phyloP scores from a whole-genome alignment of 495 filamentous ascomycete species.

The Lepidopterella palustris region DNA sequence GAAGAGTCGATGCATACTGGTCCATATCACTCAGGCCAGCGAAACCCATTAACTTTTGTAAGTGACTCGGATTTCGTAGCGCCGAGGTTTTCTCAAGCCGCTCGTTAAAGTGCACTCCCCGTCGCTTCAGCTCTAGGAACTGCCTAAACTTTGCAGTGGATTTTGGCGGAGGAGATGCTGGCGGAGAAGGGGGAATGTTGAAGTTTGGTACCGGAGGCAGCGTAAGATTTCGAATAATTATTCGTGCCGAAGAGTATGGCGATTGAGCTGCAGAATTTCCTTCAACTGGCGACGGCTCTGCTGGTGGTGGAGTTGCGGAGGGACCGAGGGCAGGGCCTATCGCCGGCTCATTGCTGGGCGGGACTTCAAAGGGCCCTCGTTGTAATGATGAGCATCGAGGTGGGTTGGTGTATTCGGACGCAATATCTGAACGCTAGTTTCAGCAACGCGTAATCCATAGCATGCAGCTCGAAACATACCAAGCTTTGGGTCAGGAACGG shows the following conservation, averaged over 20 bases:
- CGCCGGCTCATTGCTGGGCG: not conserved
- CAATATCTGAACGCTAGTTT: not conserved
- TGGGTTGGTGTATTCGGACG: not conserved
- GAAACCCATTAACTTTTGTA: conserved; percentile 74
- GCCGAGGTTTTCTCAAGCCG: conserved; percentile 64
- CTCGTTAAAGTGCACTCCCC: conserved; percentile 86
- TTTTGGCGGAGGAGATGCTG: conserved; percentile 57
- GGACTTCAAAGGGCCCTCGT: not conserved
- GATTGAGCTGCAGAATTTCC: conserved; percentile 48
- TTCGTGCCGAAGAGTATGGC: conserved; percentile 61
- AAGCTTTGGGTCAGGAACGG: not conserved
- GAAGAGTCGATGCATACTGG: conserved; percentile 72
- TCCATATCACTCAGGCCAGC: conserved; percentile 60
- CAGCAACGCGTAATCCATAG: not conserved
- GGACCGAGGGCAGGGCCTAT: conserved; percentile 46
- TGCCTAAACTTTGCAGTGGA: conserved; percentile 70
- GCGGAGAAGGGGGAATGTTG: conserved; percentile 78
- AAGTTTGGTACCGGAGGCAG: conserved; percentile 74
- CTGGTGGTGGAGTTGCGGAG: conserved; percentile 29
- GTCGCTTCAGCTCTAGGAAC: conserved; percentile 78
- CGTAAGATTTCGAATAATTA: conserved; percentile 70
- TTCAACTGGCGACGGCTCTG: conserved; percentile 22
- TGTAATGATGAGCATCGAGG: not conserved
- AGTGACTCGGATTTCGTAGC: conserved; percentile 72
- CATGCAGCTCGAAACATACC: not conserved